Percentiles rank a stretch among this genome's conserved stretches.
Conservation (phyloP, 495 filamentous ascomycete genomes). For the Lasiosphaeris hirsuta region DNA sequence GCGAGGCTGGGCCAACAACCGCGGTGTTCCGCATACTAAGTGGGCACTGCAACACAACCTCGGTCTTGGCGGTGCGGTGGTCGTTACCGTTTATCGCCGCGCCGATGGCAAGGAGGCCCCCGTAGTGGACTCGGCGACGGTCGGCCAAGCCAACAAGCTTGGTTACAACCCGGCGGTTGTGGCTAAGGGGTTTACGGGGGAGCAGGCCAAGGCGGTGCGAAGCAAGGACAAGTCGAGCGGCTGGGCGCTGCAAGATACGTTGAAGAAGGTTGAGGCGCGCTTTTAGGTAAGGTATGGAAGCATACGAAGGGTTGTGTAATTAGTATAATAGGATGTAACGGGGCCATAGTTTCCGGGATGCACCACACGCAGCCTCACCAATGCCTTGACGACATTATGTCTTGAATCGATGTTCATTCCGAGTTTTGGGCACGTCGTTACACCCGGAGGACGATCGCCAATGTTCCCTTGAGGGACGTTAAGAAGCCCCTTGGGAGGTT, state of each 20-base stretch:
- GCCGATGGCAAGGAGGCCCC: conserved; percentile 67
- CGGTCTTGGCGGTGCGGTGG: conserved; percentile 85
- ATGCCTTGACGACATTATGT: too few relatives aligned
- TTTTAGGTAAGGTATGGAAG: conserved; percentile 30
- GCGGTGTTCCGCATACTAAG: conserved; percentile 62
- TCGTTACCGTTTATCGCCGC: conserved; percentile 87
- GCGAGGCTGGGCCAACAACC: conserved; percentile 93
- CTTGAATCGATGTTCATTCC: too few relatives aligned
- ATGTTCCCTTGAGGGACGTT: too few relatives aligned
- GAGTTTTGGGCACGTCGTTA: too few relatives aligned
- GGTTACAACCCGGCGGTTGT: conserved; percentile 94
- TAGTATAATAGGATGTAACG: background rate
- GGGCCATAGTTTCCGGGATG: background rate
- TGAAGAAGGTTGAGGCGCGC: conserved; percentile 60
- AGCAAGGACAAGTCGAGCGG: conserved; percentile 65
- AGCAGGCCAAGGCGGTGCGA: conserved; percentile 66
- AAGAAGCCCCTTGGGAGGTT: too few relatives aligned
- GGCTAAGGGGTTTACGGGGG: conserved; percentile 77
- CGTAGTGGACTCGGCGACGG: conserved; percentile 52
- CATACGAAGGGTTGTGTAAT: too few relatives aligned
- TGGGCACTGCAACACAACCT: conserved; percentile 90
- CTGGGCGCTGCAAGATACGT: conserved; percentile 72
- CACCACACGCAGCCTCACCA: too few relatives aligned
- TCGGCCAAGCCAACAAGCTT: conserved; percentile 61
- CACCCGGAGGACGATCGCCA: too few relatives aligned